Evolutionary conservation across 1,284 basidiomycete genomes (phyloP), one percentile per base, ranked within the genome.

Genomic region (Malassezia caprae): DNA sequence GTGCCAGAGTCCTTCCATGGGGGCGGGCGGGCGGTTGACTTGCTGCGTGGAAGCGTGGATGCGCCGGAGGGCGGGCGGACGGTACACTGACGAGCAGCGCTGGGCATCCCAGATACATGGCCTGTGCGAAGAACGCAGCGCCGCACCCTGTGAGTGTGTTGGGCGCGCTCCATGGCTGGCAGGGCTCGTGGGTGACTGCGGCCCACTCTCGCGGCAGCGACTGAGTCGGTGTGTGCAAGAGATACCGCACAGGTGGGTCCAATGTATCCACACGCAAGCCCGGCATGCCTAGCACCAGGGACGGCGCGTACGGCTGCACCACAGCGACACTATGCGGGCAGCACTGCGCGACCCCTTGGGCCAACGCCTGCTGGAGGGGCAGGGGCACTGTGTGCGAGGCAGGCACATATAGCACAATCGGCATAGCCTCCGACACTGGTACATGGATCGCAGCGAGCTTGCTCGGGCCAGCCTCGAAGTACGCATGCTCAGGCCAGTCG

Each of bases 141-240:
- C 32, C 44, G 19, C 31, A 27, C 6, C 55, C 55, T 5, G 44
- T 42, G 17, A 51, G 30, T 1, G 32, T 48, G 17, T 57, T 52
- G n/a, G 55, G 55, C 10, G 39, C 32, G 13, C 30, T 45, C 55
- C 55, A 57, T 8, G 49, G 55, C 30, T 19, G n/a, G 4, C 12
- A 28, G 23, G 6, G 3, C 24, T n/a, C 7, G 17, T 28, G 12
- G 28, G 31, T 11, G 17, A 27, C n/a, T 2, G 26, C n/a, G 15
- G 40, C n/a, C 48, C 39, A 45, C 24, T 24, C 2, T 1, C 17
- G 8, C 1, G 50, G 32, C 24, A 19, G 24, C 1, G 15, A 10
- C 41, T 17, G 26, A 6, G 8, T 11, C 6, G 40, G 45, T 13
- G 23, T 28, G 11, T 40, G 26, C 30, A n/a, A 13, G 15, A 55